These are phyloP conservation scores for Murraya koenigii DNA, from an alignment of 345 rosid species.

Conservation along the genomic window DNA sequence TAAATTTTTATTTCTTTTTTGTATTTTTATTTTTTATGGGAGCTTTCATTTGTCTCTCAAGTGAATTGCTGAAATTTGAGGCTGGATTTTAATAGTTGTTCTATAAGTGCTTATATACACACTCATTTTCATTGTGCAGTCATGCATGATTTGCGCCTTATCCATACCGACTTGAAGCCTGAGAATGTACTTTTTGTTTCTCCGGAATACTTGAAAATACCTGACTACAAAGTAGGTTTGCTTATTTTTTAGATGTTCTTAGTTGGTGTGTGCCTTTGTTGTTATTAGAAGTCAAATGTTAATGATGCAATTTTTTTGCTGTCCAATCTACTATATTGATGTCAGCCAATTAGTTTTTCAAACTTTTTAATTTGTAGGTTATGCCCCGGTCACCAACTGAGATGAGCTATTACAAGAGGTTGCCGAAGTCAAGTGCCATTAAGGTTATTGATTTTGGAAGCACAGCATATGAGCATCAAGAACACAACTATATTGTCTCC, in stretches of 20 bases:
- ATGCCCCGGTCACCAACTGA: conserved; percentile 32
- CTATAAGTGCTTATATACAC: conserved; percentile 10
- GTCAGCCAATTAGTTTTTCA: not conserved
- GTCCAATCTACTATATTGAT: not conserved
- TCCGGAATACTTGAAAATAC: conserved; percentile 56
- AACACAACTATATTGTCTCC: conserved; percentile 62
- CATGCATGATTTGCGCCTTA: conserved; percentile 62
- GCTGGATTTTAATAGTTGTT: not conserved
- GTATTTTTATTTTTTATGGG: not conserved
- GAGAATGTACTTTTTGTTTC: conserved; percentile 67
- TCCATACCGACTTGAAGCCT: conserved; percentile 70
- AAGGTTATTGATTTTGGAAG: conserved; percentile 81
- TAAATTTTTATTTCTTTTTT: not conserved
- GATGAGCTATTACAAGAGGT: conserved; percentile 42
- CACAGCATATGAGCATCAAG: conserved; percentile 57
- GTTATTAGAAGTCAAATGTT: not conserved
- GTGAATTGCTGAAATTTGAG: conserved; percentile 1
- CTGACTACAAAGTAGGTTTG: conserved; percentile 50
- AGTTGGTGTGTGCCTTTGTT: not conserved
- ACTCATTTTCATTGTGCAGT: conserved; percentile 38
- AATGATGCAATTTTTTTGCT: not conserved
- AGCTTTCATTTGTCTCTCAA: not conserved
- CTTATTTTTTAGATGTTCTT: not conserved
- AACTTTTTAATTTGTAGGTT: conserved; percentile 27
- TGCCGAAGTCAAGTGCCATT: conserved; percentile 71